phyloP scores from a whole-genome alignment of 139 green algal genomes.

The Tetraselmis striata region DNA sequence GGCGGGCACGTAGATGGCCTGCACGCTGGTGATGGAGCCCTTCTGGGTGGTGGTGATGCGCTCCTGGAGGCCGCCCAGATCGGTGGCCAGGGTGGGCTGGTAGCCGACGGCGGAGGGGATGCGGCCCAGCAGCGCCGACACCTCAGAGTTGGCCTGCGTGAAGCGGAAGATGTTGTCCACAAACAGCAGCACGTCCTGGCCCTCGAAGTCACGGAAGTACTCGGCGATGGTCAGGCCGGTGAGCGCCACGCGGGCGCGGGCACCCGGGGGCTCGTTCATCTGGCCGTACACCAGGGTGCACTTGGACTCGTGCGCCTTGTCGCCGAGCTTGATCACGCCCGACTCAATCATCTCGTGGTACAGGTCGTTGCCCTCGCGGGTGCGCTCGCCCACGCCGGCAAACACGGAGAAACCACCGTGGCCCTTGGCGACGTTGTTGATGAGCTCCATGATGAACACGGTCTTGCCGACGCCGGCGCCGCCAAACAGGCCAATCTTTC shows the following conservation, averaged over 20 bases:
- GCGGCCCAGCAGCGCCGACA: constrained; percentile 96
- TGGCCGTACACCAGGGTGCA: constrained; percentile 99
- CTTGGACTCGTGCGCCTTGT: constrained; percentile 88
- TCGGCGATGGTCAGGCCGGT: constrained; percentile 97
- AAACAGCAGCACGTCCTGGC: constrained; percentile 99
- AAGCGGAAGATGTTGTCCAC: constrained; percentile 99
- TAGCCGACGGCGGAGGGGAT: constrained; percentile 99
- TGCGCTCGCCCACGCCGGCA: constrained; percentile 97
- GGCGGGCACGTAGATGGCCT: constrained; percentile 98
- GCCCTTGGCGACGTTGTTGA: constrained; percentile 99
- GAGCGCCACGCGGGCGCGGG: constrained; percentile 93
- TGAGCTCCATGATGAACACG: constrained; percentile 99
- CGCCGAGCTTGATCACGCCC: constrained; percentile 95
- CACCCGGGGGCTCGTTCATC: constrained; percentile 99
- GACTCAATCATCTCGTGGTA: constrained; percentile 99
- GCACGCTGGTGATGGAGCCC: constrained; percentile 97
- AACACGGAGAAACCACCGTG: constrained; percentile 99
- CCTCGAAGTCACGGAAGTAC: constrained; percentile 98
- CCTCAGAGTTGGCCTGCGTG: constrained; percentile 97
- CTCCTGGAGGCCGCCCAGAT: constrained; percentile 95
- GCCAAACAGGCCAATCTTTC: constrained; percentile 99
- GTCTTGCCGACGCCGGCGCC: constrained; percentile 99
- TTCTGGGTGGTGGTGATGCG: constrained; percentile 98
- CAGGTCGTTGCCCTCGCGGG: constrained; percentile 97
- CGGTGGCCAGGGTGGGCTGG: constrained; percentile 96